phyloP scores from a whole-genome alignment of 2,329 filamentous ascomycete species.

The Aureobasidium vineae region DNA sequence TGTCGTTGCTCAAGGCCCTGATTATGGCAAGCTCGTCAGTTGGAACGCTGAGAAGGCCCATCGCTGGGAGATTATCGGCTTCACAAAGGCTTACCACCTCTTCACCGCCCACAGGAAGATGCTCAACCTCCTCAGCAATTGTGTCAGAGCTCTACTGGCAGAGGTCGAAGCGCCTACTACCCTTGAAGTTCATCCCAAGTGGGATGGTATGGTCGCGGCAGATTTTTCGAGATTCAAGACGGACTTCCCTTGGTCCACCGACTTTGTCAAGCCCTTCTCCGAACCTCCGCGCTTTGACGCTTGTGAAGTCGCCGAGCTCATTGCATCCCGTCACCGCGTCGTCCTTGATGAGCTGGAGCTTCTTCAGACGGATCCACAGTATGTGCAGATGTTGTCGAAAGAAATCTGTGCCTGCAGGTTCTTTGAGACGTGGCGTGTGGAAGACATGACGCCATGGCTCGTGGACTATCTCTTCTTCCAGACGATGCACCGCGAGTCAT shows the following conservation, averaged over 20 bases:
- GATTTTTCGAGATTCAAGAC: not conserved
- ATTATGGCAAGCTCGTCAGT: constrained; percentile 24
- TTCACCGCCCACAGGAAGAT: not conserved
- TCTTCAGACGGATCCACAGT: constrained; percentile 3
- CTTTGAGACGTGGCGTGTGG: not conserved
- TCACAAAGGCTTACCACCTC: constrained; percentile 22
- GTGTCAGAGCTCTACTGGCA: not conserved
- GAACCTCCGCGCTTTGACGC: not conserved
- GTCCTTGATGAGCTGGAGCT: constrained; percentile 7
- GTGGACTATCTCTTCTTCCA: not conserved
- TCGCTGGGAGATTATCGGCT: constrained; percentile 27
- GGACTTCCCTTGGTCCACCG: constrained; percentile 1
- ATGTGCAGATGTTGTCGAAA: not conserved
- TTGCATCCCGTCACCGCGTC: not conserved
- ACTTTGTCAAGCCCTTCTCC: constrained; percentile 1
- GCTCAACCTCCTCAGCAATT: constrained; percentile 6
- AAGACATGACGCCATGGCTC: not conserved
- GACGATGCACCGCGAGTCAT: not conserved
- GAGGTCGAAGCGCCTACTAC: not conserved
- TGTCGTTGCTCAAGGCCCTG: constrained; percentile 24
- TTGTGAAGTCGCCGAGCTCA: not conserved
- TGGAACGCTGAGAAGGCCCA: constrained; percentile 27
- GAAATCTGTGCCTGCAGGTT: not conserved
- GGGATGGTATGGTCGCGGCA: not conserved
- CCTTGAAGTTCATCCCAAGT: not conserved